A percentile compares a stretch with the other conserved stretches of the same genome.
Evolutionary conservation across 164 flowering plant species (phyloP).

Genomic region (Sedum album): DNA sequence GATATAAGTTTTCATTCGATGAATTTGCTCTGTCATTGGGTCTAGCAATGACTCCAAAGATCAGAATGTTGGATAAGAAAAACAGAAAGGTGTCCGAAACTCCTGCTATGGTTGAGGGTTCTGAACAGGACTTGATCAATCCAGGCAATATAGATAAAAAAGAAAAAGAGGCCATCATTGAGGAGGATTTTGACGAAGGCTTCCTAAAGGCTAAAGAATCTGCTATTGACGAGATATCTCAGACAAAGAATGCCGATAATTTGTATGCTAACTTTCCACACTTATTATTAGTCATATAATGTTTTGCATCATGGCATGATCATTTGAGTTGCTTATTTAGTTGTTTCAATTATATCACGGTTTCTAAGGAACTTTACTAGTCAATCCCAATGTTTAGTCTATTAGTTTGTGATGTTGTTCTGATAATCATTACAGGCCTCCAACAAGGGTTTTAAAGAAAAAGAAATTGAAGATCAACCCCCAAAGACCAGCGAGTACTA

Average conservation of each 20-base stretch:
- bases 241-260: not conserved
- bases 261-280: not conserved
- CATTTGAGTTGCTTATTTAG: not conserved
- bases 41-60: conserved; percentile 73
- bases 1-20: conserved; percentile 48
- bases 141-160: conserved; percentile 12
- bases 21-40: conserved; percentile 84
- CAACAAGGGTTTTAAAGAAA: conserved; percentile 59
- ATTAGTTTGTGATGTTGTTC: not conserved
- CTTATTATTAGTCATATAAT: not conserved
- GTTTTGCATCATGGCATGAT: not conserved
- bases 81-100: conserved; percentile 17
- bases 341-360: too few relatives aligned
- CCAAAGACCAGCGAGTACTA: conserved; percentile 68
- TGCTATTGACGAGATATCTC: not conserved
- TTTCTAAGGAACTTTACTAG: not conserved
- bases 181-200: conserved; percentile 20
- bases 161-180: not conserved
- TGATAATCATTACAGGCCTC: conserved; percentile 25
- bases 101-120: conserved; percentile 11
- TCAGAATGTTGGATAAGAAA: conserved; percentile 59
- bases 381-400: not conserved
- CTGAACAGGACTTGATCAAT: conserved; percentile 18
- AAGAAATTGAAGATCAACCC: conserved; percentile 84
- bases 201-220: not conserved